Percentiles rank a stretch among this genome's conserved stretches.
Conservation (phyloP, 148 eudicot species). For the Fallopia convolvulus region DNA sequence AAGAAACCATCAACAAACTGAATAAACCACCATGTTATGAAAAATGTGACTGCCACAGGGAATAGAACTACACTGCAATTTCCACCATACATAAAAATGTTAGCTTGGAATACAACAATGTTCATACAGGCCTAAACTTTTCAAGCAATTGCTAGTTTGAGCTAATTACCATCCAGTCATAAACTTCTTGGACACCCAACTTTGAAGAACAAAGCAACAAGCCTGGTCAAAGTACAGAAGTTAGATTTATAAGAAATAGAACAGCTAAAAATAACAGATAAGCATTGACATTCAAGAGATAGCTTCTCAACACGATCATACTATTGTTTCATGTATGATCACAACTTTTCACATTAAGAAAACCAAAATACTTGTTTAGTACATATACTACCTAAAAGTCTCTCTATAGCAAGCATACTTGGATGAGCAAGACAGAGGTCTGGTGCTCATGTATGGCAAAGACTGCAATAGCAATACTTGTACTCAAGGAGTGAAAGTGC, state of each 20-base stretch:
- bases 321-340: background rate
- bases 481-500: background rate
- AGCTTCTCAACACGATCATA: background rate
- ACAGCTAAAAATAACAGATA: background rate
- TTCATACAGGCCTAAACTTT: slow-evolving; percentile 2
- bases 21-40: slow-evolving; percentile 68
- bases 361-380: background rate
- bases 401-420: background rate
- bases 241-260: background rate
- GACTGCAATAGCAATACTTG: background rate
- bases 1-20: slow-evolving; percentile 71
- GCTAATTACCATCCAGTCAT: slow-evolving; percentile 62
- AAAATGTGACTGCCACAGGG: slow-evolving; percentile 68
- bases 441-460: background rate
- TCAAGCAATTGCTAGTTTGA: slow-evolving; percentile 13
- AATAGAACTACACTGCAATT: slow-evolving; percentile 59
- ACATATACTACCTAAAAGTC: background rate
- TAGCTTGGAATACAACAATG: slow-evolving; percentile 8
- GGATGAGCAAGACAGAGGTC: background rate
- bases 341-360: background rate
- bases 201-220: slow-evolving; percentile 58
- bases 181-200: slow-evolving; percentile 63
- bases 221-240: slow-evolving; percentile 30
- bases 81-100: slow-evolving; percentile 16
- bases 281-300: background rate